Evolutionary conservation across 2,329 filamentous ascomycete genomes (phyloP).

Genomic region (Dichotomopilus funicola): DNA sequence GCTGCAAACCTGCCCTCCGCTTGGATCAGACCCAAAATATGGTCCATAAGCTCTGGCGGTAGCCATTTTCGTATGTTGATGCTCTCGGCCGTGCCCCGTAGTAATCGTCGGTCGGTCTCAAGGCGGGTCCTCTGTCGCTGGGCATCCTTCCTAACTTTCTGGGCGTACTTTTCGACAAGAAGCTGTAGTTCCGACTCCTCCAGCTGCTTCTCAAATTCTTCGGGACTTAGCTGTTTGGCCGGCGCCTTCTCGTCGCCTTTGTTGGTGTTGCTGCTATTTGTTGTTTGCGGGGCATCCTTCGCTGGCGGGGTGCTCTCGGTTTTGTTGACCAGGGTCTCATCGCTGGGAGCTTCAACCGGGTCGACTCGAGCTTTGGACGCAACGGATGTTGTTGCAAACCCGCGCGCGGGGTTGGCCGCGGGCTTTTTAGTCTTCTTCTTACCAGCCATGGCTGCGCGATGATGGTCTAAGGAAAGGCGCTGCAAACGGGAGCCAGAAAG

Average conservation of each 20-base stretch:
- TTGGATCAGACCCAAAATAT: constrained; percentile 66
- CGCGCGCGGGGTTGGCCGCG: constrained; percentile 77
- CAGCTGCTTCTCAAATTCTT: constrained; percentile 83
- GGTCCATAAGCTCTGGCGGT: constrained; percentile 68
- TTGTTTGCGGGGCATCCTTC: constrained; percentile 20
- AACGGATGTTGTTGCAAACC: constrained; percentile 88
- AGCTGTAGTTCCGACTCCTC: constrained; percentile 86
- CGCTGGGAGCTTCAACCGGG: constrained; percentile 32
- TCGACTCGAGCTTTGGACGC: constrained; percentile 75
- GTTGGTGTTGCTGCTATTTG: constrained; percentile 17
- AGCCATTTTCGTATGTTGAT: constrained; percentile 74
- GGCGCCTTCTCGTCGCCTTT: constrained; percentile 20
- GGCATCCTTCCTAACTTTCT: constrained; percentile 73
- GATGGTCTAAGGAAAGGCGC: neutral
- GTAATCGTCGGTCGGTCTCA: constrained; percentile 76
- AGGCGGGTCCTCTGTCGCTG: constrained; percentile 68
- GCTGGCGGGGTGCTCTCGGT: constrained; percentile 18
- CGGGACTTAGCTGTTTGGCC: constrained; percentile 60
- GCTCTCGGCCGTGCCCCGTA: constrained; percentile 70
- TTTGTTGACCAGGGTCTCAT: constrained; percentile 21
- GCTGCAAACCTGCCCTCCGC: constrained; percentile 55
- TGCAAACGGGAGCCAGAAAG: constrained; percentile 2
- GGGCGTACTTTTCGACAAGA: constrained; percentile 75
- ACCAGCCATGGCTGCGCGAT: constrained; percentile 51
- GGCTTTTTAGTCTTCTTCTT: constrained; percentile 91